Base-by-base conservation (phyloP, 176 grass and related monocot genomes). In the Carex kokanica region DNA sequence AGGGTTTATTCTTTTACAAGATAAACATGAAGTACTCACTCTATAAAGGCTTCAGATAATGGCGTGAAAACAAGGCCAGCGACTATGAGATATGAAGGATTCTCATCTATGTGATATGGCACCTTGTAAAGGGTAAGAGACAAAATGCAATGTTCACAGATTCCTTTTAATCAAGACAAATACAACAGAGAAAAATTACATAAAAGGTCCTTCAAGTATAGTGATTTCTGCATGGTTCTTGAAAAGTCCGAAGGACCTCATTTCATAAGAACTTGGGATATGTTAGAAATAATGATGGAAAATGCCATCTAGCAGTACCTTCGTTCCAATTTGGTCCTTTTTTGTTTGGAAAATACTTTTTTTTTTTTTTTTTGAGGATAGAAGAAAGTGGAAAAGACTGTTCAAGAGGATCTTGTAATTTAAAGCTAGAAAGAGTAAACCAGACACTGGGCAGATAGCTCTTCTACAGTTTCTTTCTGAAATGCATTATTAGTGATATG, bases 1-100 rank as follows among this genome's bases (percentile, higher is more conserved):
- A 78, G 15, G 24, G 23, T 78, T 55, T 78, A 56, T 17, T 78
- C 73, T 78, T 55, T 31, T 23, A 38, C 45, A 36, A 61, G 20
- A 85, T 51, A 36, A 18, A 45, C 15, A 84, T 47, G 49, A 10
- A 34, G 54, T 84, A 90, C 96, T 93, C 85, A 98, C 96, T 95
- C 89, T 90, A 98, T 91, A 84, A 98, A 91, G 75, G 93, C 87
- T 82, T 95, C 93, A 60, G 96, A 93, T 84, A 98, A 93, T 77
- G 96, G 92, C 41, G 96, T 98, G 80, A 98, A 98, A 74, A 98
- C 96, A 86, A 98, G 96, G 60, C 96, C 96, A 0, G 92, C 92
- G 34, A 98, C 86, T 90, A 98, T 95, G 64, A 98, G 84, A 86
- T 93, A 98, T 10, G 96, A 95, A 90, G 96, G 96, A 77, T 95